Evolutionary conservation across 768 basidiomycete species (phyloP), one percentile per base, ranked within the genome.

Genomic region (Tricholoma furcatifolium): DNA sequence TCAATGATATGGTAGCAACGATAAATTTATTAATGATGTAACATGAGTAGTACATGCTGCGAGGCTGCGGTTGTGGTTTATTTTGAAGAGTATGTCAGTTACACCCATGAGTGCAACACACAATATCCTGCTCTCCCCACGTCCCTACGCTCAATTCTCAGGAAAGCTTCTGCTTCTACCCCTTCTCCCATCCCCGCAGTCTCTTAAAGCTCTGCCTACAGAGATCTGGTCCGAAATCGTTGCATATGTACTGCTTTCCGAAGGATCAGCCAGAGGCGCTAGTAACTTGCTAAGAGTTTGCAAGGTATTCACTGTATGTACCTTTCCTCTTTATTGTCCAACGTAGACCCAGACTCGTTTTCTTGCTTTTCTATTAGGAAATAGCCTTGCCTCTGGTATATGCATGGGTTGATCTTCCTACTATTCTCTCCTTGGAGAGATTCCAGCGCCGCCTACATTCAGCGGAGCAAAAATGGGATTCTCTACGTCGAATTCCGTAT

Each of bases 381-480:
- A 72, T 87, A 43, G 81, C 75, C 3, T 71, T 79, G n/a, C 88
- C 91, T 0, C 64, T 89, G 34, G 69, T 90, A 46, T 91, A 88
- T 62, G 69, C 79, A n/a, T 69, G 68, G 27, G 75, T 87, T 21
- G 65, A 65, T 24, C 67, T 89, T 27, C 62, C 64, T 5, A 71
- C 73, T 17, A 60, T 81, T 10, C 50, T 64, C 11, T 64, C 74
- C 5, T 72, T 93, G 38, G 75, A 80, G 50, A 76, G 73, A 54
- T 86, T 93, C 59, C 72, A 79, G n/a, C 54, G 70, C n/a, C 74
- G 72, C 20, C 76, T 95, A 1, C 70, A 76, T 53, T 60, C 64
- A 27, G 84, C 86, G 6, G 93, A 96, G 56, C 77, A 81, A 59
- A 80, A 79, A 62, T 96, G 93, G 93, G 91, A 93, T 61, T 89